Percentiles rank a stretch among this genome's conserved stretches.
Conservation (phyloP, 371 early-diverging fungal genomes). For the Rhizopus delemar region DNA sequence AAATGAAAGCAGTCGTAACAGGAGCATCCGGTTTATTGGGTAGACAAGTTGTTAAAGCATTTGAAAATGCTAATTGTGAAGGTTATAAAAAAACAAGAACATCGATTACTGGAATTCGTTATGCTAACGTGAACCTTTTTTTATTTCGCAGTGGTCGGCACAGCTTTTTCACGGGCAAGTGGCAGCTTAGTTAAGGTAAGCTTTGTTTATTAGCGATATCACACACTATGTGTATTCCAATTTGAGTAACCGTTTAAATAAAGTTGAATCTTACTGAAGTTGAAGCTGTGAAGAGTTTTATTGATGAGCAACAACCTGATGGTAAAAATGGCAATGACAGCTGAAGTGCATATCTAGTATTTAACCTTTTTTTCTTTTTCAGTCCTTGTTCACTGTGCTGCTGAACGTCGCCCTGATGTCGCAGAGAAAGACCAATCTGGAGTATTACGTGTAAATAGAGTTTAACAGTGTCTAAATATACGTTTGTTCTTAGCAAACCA, state of each 20-base stretch:
- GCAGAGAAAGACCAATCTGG: conserved; percentile 69
- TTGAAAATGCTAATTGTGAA: conserved; percentile 53
- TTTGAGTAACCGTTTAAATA: neutral
- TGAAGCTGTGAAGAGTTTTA: conserved; percentile 52
- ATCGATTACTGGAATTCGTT: neutral
- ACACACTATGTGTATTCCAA: conserved; percentile 4
- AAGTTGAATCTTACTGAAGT: conserved; percentile 72
- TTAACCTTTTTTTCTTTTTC: neutral
- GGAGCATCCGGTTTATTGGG: conserved; percentile 88
- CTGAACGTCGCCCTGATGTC: conserved; percentile 86
- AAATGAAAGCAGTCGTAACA: conserved; percentile 68
- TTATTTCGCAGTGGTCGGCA: conserved; percentile 61
- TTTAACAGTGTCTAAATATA: neutral
- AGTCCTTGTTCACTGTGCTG: conserved; percentile 84
- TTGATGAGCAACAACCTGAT: conserved; percentile 61
- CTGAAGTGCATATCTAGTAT: too few species aligned
- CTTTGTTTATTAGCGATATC: neutral
- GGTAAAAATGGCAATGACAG: conserved; percentile 33
- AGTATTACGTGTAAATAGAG: conserved; percentile 46
- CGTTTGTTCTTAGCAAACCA: neutral
- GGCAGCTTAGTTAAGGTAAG: conserved; percentile 59
- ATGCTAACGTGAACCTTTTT: neutral
- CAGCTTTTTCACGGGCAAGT: conserved; percentile 67
- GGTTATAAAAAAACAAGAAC: conserved; percentile 30
- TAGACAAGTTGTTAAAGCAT: conserved; percentile 64